Evolutionary conservation across 2,329 filamentous ascomycete species (phyloP), one percentile per base, ranked within the genome.

Genomic region (Sporothrix pallida): DNA sequence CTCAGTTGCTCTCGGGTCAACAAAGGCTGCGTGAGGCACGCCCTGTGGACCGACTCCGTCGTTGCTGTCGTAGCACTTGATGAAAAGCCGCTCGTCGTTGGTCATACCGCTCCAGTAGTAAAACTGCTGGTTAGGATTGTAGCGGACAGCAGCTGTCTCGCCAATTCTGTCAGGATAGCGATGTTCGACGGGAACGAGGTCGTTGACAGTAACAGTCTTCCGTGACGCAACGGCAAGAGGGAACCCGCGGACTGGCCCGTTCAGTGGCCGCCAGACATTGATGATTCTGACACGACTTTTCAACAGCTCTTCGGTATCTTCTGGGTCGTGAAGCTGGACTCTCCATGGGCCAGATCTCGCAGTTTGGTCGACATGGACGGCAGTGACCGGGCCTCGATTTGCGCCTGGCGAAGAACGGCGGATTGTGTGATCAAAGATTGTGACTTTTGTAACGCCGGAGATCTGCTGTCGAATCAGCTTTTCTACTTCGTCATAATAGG

Each of bases 31-130:
- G 7, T 56, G 52, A 7, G 52, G 52, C n/a, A 56, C 52, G 17
- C 52, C 52, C 6, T 56, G 52, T 20, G 52, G 52, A 10, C 52
- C 52, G 0, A 3, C n/a, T 23, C 52, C 52, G 10, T 56, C 52
- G n/a, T 20, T 20, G n/a, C 52, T 56, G n/a, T 56, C 52, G 12
- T 56, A 56, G 52, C 52, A 56, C n/a, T 56, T 56, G n/a, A 56
- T 56, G n/a, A 56, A 56, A 1, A 56, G 52, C 0, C 52, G n/a
- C 52, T 56, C 52, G n/a, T 56, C 52, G 52, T 56, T 56, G 52
- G 52, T n/a, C 52, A 56, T 56, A n/a, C 52, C 52, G n/a, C 52
- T 23, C 52, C 52, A 56, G n/a, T 56, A 56, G n/a, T 23, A 56
- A 2, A 56, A 56, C n/a, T 56, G 52, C 52, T 56, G 52, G 2